Evolutionary conservation across 2,329 filamentous ascomycete species (phyloP), one percentile per base, ranked within the genome.

Genomic region (Hymenoscyphus scutula): DNA sequence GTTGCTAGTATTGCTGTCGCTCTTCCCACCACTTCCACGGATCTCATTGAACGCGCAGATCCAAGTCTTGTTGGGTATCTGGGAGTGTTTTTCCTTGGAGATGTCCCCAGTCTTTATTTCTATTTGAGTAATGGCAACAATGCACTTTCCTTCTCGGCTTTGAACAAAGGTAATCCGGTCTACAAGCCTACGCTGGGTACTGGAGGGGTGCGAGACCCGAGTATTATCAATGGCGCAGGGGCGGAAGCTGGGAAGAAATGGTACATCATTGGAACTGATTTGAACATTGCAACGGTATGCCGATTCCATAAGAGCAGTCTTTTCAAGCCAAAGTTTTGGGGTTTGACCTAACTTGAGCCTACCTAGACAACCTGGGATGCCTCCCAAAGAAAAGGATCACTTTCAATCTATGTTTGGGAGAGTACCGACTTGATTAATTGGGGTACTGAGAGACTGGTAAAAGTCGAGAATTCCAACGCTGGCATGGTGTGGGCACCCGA

Each of bases 401-500:
- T 77, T 29, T 77, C 79, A 4, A 84, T 85, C 60, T 81, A 82
- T 56, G 77, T 84, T 11, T 85, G 83, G 82, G 81, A 84, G 67
- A 81, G 76, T 65, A 80, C 76, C 0, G 80, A 84, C 59, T 71
- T 84, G 3, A 70, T 82, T 6, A 81, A 77, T 63, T 84, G 81
- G 79, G 75, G 68, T 11, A 73, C 74, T 13, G 81, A 84, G 68
- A 73, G 80, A 5, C 74, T 85, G 1, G 77, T 82, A 0, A 73
- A 70, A 0, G 82, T 85, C 11, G 82, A 84, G 66, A 78, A 82
- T 62, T 71, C 72, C n/a, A 80, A 77, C 3, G 83, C 81, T 0
- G 83, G 82, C 3, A 85, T 84, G 82, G 81, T 84, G 0, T 85
- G 83, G 83, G 83, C 82, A 0, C 83, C 83, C 0, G 80, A 81